Conservation (phyloP, 257 asterid genomes). For the Lycium ferocissimum region DNA sequence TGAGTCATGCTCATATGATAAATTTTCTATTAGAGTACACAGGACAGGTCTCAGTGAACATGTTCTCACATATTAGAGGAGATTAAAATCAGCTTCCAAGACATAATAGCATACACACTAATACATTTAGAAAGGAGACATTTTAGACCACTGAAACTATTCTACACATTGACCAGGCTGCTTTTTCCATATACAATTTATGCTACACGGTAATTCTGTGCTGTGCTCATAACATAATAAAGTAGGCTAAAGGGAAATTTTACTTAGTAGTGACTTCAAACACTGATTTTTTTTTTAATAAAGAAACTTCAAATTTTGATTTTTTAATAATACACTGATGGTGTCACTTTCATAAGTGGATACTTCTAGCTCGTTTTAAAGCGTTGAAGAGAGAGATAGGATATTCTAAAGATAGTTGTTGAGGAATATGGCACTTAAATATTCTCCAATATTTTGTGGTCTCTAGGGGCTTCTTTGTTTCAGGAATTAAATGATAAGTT, state of each 20-base stretch:
- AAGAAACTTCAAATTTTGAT: not conserved
- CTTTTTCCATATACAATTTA: conserved; percentile 3
- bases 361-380: too few relatives aligned
- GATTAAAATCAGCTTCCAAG: not conserved
- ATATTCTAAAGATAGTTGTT: too few relatives aligned
- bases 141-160: not conserved
- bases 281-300: not conserved
- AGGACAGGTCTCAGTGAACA: not conserved
- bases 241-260: not conserved
- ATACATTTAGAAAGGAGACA: not conserved
- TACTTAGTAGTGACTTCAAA: not conserved
- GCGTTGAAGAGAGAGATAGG: too few relatives aligned
- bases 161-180: not conserved
- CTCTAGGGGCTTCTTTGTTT: not conserved
- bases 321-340: too few relatives aligned
- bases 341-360: too few relatives aligned
- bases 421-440: not conserved
- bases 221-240: not conserved
- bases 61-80: not conserved
- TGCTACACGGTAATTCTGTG: not conserved
- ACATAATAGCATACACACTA: not conserved
- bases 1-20: not conserved
- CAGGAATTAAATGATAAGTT: not conserved
- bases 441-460: not conserved
- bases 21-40: not conserved